These are phyloP conservation scores for Lepidium campestre DNA, from an alignment of 441 rosid genomes.

Conservation along the genomic window DNA sequence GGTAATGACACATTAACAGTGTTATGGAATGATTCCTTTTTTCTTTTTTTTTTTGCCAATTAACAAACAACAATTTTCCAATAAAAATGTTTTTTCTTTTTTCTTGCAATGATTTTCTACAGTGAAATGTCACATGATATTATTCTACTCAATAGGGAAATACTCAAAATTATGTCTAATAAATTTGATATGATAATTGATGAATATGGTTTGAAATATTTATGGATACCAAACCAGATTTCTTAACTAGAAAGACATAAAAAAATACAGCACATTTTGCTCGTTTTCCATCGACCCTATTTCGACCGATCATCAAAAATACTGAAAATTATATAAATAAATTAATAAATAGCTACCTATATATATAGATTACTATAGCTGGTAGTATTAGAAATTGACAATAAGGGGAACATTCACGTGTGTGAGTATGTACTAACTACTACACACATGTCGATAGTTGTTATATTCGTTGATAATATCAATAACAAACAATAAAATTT, in stretches of 20 bases:
- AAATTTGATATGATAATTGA: background rate
- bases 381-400: background rate
- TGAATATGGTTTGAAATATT: background rate
- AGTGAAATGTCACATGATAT: background rate
- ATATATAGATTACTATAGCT: background rate
- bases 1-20: slow-evolving; percentile 21
- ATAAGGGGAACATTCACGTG: slow-evolving; percentile 26
- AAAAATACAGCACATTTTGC: slow-evolving; percentile 23
- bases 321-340: background rate
- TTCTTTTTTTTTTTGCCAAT: background rate
- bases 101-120: background rate
- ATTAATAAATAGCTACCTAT: background rate
- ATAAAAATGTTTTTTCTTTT: background rate
- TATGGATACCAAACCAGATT: slow-evolving; percentile 17
- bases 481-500: background rate
- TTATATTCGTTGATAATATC: background rate
- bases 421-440: slow-evolving; percentile 11
- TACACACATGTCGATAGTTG: slow-evolving; percentile 5
- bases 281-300: slow-evolving; percentile 28
- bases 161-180: background rate
- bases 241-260: slow-evolving; percentile 13
- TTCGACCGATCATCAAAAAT: slow-evolving; percentile 10
- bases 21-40: slow-evolving; percentile 3
- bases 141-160: background rate
- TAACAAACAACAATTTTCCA: background rate